Evolutionary conservation across 2,329 filamentous ascomycete genomes (phyloP), one percentile per base, ranked within the genome.

Genomic region (Penicillium hesseltinei): DNA sequence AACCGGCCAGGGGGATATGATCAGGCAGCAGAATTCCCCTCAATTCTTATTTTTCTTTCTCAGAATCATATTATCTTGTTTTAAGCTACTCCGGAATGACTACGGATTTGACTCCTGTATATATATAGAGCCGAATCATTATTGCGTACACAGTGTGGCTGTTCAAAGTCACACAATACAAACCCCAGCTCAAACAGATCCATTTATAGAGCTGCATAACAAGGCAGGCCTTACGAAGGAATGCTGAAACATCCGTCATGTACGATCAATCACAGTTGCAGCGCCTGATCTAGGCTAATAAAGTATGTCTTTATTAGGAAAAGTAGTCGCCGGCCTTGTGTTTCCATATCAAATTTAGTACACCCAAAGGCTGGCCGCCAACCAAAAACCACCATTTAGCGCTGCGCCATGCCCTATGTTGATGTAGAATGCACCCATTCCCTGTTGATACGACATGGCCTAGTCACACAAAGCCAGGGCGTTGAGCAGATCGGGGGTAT

Each of bases 211-310:
- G 5, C n/a, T 21, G 17, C 2, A 7, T 19, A 5, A 19, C 2
- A 31, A 13, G 36, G 25, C 7, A 21, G 8, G 17, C 25, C 13
- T 15, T 21, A 8, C 1, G 9, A n/a, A 54, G 4, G 5, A 11
- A 42, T 29, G 19, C 17, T 19, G 19, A 52, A 52, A 17, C 48
- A 23, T 44, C 25, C n/a, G 15, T 52, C 19, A 46, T 46, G 54
- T 21, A 46, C 7, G 40, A 56, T 52, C 19, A 39, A 40, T 56
- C 54, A 56, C 54, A 52, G 17, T 56, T 21, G 36, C 39, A 43
- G 23, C 33, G 21, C 25, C 21, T 25, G 10, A 5, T n/a, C 9
- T 36, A 40, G 35, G 17, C 39, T 39, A 33, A 25, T 3, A 27
- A 49, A 35, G 19, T 42, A 23, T 9, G 5, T 42, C 17, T 31